A percentile compares a stretch with the other conserved stretches of the same genome.
These are phyloP conservation scores for Pythium phragmiticola DNA, from an alignment of 352 stramenopile genomes.

Conservation along the genomic window DNA sequence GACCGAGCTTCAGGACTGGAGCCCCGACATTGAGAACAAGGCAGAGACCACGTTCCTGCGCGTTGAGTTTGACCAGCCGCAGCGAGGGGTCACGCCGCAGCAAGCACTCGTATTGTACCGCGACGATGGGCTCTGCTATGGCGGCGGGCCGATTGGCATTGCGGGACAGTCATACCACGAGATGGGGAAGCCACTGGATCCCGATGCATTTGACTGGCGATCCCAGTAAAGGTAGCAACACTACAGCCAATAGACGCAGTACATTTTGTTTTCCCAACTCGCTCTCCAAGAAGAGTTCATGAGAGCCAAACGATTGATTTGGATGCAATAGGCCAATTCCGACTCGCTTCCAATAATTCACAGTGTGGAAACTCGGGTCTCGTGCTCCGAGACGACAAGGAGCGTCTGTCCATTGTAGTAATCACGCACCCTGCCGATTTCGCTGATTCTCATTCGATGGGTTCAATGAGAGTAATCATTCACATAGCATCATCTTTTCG, in stretches of 20 bases:
- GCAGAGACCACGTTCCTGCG: slow-evolving; percentile 41
- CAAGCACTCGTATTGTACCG: slow-evolving; percentile 88
- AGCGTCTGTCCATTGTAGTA: no score
- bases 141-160: slow-evolving; percentile 66
- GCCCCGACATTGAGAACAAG: slow-evolving; percentile 10
- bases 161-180: slow-evolving; percentile 73
- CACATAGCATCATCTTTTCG: no score
- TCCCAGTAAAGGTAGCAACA: slow-evolving; percentile 15
- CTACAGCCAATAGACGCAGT: neutral
- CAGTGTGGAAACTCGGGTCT: no score
- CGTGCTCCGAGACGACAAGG: no score
- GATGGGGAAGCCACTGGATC: slow-evolving; percentile 40
- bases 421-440: no score
- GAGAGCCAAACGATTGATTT: no score
- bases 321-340: no score
- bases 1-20: slow-evolving; percentile 59
- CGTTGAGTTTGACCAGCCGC: slow-evolving; percentile 78
- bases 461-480: no score
- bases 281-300: neutral
- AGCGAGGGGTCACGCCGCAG: slow-evolving; percentile 80
- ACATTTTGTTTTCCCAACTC: neutral
- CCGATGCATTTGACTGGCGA: slow-evolving; percentile 59
- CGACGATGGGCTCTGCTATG: slow-evolving; percentile 75
- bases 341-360: no score
- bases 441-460: no score